Conservation (phyloP, 2,329 filamentous ascomycete genomes). For the Neocucurbitaria cava region DNA sequence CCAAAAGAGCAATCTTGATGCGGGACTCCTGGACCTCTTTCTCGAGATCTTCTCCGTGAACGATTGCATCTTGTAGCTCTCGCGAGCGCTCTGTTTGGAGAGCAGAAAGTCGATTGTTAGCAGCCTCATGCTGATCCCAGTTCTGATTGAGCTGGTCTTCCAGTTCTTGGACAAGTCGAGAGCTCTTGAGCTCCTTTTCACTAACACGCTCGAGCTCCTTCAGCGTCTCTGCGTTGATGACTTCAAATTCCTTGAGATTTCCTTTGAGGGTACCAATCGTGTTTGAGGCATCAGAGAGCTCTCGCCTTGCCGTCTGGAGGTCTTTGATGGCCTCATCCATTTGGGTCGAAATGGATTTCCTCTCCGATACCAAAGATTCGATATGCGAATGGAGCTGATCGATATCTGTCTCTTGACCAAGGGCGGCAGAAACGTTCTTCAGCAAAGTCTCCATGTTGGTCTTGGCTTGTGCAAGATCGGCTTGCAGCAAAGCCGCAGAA, state of each 20-base stretch:
- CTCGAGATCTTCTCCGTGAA: constrained; percentile 55
- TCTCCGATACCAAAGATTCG: constrained; percentile 52
- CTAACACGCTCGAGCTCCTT: constrained; percentile 64
- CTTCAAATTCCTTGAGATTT: constrained; percentile 55
- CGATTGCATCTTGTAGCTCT: constrained; percentile 50
- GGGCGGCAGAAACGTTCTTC: constrained; percentile 66
- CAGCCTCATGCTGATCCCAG: constrained; percentile 88
- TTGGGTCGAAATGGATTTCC: constrained; percentile 52
- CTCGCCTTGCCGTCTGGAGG: constrained; percentile 50
- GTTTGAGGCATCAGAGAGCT: constrained; percentile 51
- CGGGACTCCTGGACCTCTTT: constrained; percentile 80
- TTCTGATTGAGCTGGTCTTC: constrained; percentile 96
- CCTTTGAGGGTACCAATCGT: constrained; percentile 51
- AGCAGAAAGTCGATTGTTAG: constrained; percentile 84
- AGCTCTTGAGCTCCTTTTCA: constrained; percentile 85
- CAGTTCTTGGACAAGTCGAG: constrained; percentile 89
- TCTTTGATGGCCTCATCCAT: constrained; percentile 54
- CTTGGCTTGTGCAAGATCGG: constrained; percentile 66
- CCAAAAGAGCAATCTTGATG: constrained; percentile 74
- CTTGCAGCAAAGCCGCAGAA: constrained; percentile 55
- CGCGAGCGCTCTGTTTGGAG: constrained; percentile 56
- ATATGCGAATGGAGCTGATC: constrained; percentile 52
- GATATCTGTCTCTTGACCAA: constrained; percentile 67
- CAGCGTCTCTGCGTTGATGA: constrained; percentile 61
- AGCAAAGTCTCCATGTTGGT: constrained; percentile 65